These are phyloP conservation scores for Secale cereale DNA, from an alignment of 176 grass and related monocot species.

Conservation along the genomic window DNA sequence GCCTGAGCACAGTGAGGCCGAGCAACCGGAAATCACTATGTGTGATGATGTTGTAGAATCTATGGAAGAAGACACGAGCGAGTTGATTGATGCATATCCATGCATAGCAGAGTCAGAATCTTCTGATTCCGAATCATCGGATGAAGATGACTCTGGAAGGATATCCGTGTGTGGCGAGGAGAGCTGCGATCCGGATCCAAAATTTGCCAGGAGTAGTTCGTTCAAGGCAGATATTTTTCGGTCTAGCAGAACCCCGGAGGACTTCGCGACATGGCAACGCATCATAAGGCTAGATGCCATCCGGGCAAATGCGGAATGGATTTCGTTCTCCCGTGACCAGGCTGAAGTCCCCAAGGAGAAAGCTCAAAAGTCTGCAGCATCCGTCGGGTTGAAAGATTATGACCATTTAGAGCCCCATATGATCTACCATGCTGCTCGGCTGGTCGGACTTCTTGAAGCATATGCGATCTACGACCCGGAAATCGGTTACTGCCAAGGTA, in stretches of 20 bases:
- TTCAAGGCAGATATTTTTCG: constrained; percentile 55
- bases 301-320: constrained; percentile 76
- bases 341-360: constrained; percentile 54
- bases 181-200: constrained; percentile 50
- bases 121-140: constrained; percentile 80
- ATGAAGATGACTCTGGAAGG: constrained; percentile 71
- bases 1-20: constrained; percentile 23
- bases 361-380: constrained; percentile 50
- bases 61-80: constrained; percentile 39
- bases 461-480: constrained; percentile 85
- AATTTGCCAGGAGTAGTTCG: constrained; percentile 48
- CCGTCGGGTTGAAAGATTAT: constrained; percentile 67
- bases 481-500: constrained; percentile 95
- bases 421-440: constrained; percentile 75
- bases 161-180: constrained; percentile 47
- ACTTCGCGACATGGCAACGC: constrained; percentile 83
- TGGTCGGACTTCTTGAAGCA: constrained; percentile 78
- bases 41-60: constrained; percentile 13
- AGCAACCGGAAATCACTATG: constrained; percentile 34
- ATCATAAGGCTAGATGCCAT: constrained; percentile 94
- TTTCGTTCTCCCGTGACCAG: constrained; percentile 56
- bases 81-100: constrained; percentile 45
- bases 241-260: constrained; percentile 57
- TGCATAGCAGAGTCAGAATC: constrained; percentile 66
- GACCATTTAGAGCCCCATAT: constrained; percentile 71